These are phyloP conservation scores for Barbarea vulgaris DNA, from an alignment of 345 rosid species.

Conservation along the genomic window DNA sequence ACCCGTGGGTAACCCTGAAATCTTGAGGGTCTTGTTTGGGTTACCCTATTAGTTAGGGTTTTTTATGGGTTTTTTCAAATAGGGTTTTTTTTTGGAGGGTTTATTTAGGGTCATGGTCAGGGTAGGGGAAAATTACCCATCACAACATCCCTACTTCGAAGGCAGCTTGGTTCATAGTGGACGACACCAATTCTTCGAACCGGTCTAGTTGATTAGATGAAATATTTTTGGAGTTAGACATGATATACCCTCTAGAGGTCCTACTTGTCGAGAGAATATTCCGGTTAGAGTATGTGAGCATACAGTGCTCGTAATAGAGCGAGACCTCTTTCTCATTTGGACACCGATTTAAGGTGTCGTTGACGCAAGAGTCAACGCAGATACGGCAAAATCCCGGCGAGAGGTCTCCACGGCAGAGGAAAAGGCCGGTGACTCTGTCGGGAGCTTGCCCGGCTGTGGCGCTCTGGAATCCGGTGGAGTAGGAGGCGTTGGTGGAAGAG, in stretches of 20 bases:
- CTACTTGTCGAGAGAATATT: constrained; percentile 7
- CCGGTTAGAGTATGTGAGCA: constrained; percentile 39
- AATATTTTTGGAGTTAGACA: not conserved
- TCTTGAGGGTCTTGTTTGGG: no score
- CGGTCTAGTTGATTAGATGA: not conserved
- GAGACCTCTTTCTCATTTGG: constrained; percentile 20
- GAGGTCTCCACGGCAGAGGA: constrained; percentile 42
- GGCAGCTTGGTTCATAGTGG: not conserved
- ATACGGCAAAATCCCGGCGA: constrained; percentile 23
- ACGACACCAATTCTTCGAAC: not conserved
- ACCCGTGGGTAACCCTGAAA: no score
- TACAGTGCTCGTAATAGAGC: constrained; percentile 39
- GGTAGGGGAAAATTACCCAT: no score
- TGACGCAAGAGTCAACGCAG: constrained; percentile 35
- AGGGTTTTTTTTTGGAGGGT: no score
- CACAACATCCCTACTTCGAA: no score
- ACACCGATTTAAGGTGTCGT: constrained; percentile 6
- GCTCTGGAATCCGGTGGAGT: constrained; percentile 42
- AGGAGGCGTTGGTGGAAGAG: constrained; percentile 16
- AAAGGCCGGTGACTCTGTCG: constrained; percentile 38
- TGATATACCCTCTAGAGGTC: not conserved
- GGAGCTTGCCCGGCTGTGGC: constrained; percentile 29
- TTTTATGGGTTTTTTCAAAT: no score
- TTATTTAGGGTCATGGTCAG: no score
- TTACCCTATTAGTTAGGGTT: no score